Percentiles rank a stretch among this genome's conserved stretches.
Conservation (phyloP, 306 rosid species). For the Biancaea sappan region DNA sequence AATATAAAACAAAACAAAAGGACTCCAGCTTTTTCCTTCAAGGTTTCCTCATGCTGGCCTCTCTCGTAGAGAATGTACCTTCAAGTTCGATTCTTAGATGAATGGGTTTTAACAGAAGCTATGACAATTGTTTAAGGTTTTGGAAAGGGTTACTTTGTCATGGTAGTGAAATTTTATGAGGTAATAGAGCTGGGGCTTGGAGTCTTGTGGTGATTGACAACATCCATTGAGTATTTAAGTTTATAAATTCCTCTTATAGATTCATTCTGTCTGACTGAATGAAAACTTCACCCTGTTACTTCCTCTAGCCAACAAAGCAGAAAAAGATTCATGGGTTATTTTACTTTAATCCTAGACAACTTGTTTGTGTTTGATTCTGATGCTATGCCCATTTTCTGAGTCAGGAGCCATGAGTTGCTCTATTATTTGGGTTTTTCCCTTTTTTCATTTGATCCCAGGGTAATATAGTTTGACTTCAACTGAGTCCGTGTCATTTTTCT, state of each 20-base stretch:
- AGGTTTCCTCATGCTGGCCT: slow-evolving; percentile 21
- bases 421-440: no score
- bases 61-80: neutral
- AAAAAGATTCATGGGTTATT: neutral
- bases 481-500: no score
- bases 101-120: neutral
- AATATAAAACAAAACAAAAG: no score
- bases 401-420: no score
- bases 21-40: neutral
- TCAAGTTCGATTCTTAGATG: neutral
- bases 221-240: neutral
- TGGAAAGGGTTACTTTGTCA: neutral
- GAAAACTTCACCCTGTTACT: neutral
- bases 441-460: no score
- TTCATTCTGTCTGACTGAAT: no score
- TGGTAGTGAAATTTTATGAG: neutral
- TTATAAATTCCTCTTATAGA: no score
- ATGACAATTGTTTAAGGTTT: neutral
- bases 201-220: neutral
- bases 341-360: neutral
- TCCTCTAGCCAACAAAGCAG: neutral
- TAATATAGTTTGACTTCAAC: no score
- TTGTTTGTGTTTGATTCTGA: slow-evolving; percentile 12
- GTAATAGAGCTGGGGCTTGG: neutral
- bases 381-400: neutral